Base-by-base conservation (phyloP, 78 protist species). In the Dictyostelium purpureum region DNA sequence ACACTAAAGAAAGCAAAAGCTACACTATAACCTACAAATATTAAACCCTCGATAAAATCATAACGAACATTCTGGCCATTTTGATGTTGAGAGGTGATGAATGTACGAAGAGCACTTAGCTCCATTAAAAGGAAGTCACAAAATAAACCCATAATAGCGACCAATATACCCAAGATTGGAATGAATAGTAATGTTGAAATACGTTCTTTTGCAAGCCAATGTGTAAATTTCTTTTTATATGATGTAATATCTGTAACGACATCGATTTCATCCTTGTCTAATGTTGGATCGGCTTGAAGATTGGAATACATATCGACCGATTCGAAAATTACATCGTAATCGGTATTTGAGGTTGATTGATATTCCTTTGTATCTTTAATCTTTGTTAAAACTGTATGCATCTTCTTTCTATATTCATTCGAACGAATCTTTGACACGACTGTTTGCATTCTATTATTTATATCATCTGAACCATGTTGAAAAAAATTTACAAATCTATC, bases 261-360 rank as follows among this genome's bases (percentile, higher is more conserved):
- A 42, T 73, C 92, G 7, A 85, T 56, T 7, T 85, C 82, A 45
- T 85, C 92, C n/a, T 49, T 38, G 9, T 85, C 92, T 76, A 85
- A 28, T 6, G 92, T 85, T 26, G 92, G 92, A 45, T 85, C 92
- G 26, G 79, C 40, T 33, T 85, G 92, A 26, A 85, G 69, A 45
- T 85, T 85, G 1, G 92, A 85, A 73, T 85, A 85, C 92, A 85
- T 85, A 85, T 85, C 92, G 3, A 85, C 92, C 14, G 92, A 85
- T 85, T 85, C 92, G n/a, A 85, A 85, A 1, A 85, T 74, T 3
- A 85, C 92, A 61, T 85, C 92, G 47, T 85, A 85, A 59, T 85
- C 92, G 3, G 92, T 77, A 67, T 71, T 85, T 0, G 63, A 51
- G 6, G 92, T 73, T 14, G 92, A 77, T 18, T 73, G 43, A 21